phyloP scores from a whole-genome alignment of 192 early-diverging fungal genomes.

The Rhizophagus prolifer region DNA sequence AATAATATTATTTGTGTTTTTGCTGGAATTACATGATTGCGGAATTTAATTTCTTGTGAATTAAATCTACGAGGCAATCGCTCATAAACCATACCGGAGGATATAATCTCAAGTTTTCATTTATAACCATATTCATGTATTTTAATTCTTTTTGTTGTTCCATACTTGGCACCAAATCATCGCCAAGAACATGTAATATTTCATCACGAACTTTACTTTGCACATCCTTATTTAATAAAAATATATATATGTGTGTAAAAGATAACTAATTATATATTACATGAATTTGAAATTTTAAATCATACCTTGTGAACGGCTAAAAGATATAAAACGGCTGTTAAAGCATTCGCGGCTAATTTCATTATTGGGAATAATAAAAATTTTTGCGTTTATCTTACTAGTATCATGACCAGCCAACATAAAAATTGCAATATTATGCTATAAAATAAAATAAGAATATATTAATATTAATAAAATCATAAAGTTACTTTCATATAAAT shows the following conservation, averaged over 20 bases:
- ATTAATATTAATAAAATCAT: too few species aligned
- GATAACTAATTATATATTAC: background rate
- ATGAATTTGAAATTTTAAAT: background rate
- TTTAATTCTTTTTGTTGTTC: background rate
- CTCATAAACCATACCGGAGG: background rate
- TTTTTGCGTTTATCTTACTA: background rate
- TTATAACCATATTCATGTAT: background rate
- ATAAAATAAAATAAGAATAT: background rate
- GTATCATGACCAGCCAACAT: slow-evolving; percentile 6
- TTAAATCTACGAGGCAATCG: background rate
- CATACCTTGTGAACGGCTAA: background rate
- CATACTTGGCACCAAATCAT: background rate
- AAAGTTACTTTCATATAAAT: too few species aligned
- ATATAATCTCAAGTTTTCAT: slow-evolving; percentile 3
- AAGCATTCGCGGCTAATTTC: background rate
- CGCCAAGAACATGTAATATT: background rate
- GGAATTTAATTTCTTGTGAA: background rate
- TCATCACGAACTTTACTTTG: background rate
- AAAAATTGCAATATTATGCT: background rate
- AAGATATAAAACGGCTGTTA: background rate
- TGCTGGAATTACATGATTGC: background rate
- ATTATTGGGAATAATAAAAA: background rate
- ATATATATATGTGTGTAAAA: too few species aligned
- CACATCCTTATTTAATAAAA: background rate
- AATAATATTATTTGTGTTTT: background rate